Evolutionary conservation across 1,284 basidiomycete species (phyloP), one percentile per base, ranked within the genome.

Genomic region (Anthracocystis walkeri): DNA sequence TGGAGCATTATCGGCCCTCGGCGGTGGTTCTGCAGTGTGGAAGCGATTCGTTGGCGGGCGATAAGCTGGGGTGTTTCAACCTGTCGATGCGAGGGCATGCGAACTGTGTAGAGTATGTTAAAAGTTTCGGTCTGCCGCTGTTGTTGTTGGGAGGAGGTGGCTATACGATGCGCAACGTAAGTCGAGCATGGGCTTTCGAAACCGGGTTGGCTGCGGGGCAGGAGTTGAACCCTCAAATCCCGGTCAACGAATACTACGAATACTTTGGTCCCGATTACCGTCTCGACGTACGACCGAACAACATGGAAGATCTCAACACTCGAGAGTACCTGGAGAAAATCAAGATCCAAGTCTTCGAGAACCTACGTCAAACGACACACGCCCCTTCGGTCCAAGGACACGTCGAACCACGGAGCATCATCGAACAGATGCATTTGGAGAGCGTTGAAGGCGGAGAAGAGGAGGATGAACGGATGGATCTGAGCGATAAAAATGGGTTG

Each of bases 251-350:
- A 56, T 85, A 99, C 87, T 98, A 97, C 86, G 96, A 99, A 85
- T 99, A 99, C 87, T 99, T 98, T 86, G 97, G 97, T 0, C 97
- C 97, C 1, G 94, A 97, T 81, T 97, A 99, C 82, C 91, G 94
- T 81, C 89, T 99, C n/a, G 95, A 99, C 83, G 97, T 99, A 27
- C 92, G 92, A 75, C 88, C 95, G 5, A 96, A 94, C 33, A 99
- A 99, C 85, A 93, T 95, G 83, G 94, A 97, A 78, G 95, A 99
- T 82, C 88, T 96, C 87, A 99, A 99, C 84, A 93, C 93, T 2
- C 90, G 90, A 10, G 92, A 93, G 76, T 99, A 99, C 84, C 88
- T 99, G 53, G 93, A 97, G 59, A 93, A 96, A 68, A 91, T 98
- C 71, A 95, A 93, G 85, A 90, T 90, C 60, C 93, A 95, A 55